Evolutionary conservation across 2,329 filamentous ascomycete genomes (phyloP).

Genomic region (Torrubiellomyces zombiae): DNA sequence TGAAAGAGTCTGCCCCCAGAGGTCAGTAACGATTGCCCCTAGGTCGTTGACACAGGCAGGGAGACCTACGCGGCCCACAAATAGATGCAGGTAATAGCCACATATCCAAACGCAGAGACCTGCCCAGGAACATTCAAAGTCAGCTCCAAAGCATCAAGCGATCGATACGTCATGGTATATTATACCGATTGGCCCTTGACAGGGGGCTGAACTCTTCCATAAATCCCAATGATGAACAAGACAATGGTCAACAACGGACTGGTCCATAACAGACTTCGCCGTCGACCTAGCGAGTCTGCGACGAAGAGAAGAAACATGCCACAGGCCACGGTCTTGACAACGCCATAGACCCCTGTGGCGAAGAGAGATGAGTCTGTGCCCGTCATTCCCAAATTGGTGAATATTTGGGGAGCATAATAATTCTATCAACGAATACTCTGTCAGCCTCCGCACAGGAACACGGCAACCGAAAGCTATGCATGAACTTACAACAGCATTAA

Average conservation of each 20-base stretch:
- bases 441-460: neutral
- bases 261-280: conserved; percentile 44
- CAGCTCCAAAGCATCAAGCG: too few species aligned
- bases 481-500: conserved; percentile 30
- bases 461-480: conserved; percentile 13
- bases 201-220: conserved; percentile 46
- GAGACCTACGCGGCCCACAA: conserved; percentile 40
- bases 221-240: conserved; percentile 58
- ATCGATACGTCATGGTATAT: conserved; percentile 2
- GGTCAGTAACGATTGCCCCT: conserved; percentile 5
- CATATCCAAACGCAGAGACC: conserved; percentile 49
- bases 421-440: conserved; percentile 19
- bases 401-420: conserved; percentile 56
- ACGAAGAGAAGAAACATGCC: conserved; percentile 48
- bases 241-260: conserved; percentile 41
- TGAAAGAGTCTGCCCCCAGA: conserved; percentile 36
- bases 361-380: conserved; percentile 44
- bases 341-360: conserved; percentile 57
- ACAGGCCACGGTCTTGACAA: conserved; percentile 52
- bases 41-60: neutral
- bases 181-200: conserved; percentile 27
- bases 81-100: conserved; percentile 56
- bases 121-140: conserved; percentile 3
- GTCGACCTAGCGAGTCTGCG: conserved; percentile 52
- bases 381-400: conserved; percentile 44